Evolutionary conservation across 2,329 filamentous ascomycete genomes (phyloP), one percentile per base, ranked within the genome.

Genomic region (Colletotrichum spinosum): DNA sequence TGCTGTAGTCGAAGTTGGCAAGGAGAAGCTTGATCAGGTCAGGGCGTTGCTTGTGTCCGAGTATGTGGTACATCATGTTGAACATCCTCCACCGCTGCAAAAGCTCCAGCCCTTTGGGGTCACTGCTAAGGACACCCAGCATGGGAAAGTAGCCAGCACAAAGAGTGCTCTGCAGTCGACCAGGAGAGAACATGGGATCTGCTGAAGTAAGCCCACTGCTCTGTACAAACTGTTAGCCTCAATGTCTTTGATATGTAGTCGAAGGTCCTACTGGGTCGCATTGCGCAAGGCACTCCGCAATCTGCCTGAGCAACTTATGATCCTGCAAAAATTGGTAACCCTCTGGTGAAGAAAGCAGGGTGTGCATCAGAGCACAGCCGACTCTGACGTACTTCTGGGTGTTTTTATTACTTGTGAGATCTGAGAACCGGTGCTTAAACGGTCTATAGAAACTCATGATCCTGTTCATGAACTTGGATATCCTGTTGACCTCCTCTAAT

Each of bases 61-160:
- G 87, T 67, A 99, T 97, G 77, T 98, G 96, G 75, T 99, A 99
- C 84, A 98, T 97, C 93, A 99, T 99, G 78, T 98, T 98, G 80
- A 97, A 94, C 85, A 99, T 97, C 71, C 94, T 93, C 95, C 96
- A 98, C 71, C 93, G 86, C 76, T 98, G 95, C 74, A 99, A 87
- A 80, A 99, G 95, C 67, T 91, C 89, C 33, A 98, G 84, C 0
- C 96, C 96, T 71, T 91, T 92, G 0, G 86, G 81, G 72, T 97
- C 93, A 57, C 90, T 90, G 71, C 92, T 98, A 63, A 99, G 80
- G 10, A 93, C 90, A 8, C 96, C 97, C 2, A 99, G 81, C 83
- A 99, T 93, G 12, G 94, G 88, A 76, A 99, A 97, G 77, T 99
- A 99, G 10, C 97, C 97, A 13, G 92, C 90, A 67, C 93, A 96